A percentile compares a stretch with the other conserved stretches of the same genome.
Conservation (phyloP, 495 filamentous ascomycete genomes). For the Aspergillus cristatus region DNA sequence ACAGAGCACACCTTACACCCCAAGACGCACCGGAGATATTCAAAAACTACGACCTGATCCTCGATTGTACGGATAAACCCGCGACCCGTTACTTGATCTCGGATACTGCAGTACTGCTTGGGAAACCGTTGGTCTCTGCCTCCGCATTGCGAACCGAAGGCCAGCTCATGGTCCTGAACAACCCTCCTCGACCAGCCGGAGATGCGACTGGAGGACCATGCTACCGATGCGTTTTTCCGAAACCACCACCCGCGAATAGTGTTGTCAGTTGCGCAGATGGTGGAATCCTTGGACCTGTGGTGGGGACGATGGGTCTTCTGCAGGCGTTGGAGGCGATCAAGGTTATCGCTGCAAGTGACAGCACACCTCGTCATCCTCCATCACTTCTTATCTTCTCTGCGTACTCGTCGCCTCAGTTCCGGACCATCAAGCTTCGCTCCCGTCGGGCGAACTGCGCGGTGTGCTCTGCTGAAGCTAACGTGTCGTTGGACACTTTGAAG, state of each 20-base stretch:
- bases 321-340: conserved; percentile 89
- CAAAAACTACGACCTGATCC: conserved; percentile 63
- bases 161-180: conserved; percentile 73
- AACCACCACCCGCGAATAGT: conserved; percentile 69
- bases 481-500: conserved; percentile 53
- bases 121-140: conserved; percentile 77
- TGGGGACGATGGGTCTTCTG: conserved; percentile 87
- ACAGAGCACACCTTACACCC: conserved; percentile 53
- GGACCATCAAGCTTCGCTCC: conserved; percentile 60
- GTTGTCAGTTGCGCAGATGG: conserved; percentile 82
- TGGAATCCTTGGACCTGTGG: conserved; percentile 84
- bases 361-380: conserved; percentile 19
- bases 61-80: conserved; percentile 93
- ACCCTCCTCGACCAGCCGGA: conserved; percentile 39
- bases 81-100: conserved; percentile 88
- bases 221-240: conserved; percentile 88
- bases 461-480: conserved; percentile 53
- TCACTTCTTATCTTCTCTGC: conserved; percentile 67
- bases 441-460: conserved; percentile 61
- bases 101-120: conserved; percentile 70
- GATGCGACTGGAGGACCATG: conserved; percentile 58
- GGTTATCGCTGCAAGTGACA: conserved; percentile 39
- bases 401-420: conserved; percentile 56
- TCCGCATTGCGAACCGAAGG: conserved; percentile 81
- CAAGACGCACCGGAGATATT: conserved; percentile 57